A percentile compares a stretch with the other conserved stretches of the same genome.
Evolutionary conservation across 1,284 basidiomycete species (phyloP).

Genomic region (Austroboletus novae-zelandiae): DNA sequence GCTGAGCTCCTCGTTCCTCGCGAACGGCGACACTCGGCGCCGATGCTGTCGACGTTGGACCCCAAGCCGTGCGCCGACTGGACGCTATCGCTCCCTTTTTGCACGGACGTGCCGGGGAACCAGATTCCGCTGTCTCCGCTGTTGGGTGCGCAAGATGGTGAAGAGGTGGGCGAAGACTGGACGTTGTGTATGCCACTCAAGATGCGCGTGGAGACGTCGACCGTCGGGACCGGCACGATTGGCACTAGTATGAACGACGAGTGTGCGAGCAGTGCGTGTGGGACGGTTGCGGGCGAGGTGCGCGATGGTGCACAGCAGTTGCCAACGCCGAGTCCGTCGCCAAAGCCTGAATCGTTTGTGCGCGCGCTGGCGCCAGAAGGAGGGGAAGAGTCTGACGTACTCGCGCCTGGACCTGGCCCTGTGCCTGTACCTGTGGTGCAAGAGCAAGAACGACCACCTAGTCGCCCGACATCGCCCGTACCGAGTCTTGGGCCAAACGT

Average conservation of each 20-base stretch:
- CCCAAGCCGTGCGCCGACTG: slow-evolving; percentile 19
- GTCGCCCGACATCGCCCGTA: slow-evolving; percentile 11
- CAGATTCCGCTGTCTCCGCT: slow-evolving; percentile 17
- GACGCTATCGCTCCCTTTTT: slow-evolving; percentile 34
- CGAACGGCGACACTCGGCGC: slow-evolving; percentile 33
- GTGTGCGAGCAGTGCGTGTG: slow-evolving; percentile 1
- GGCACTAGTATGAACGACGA: background rate
- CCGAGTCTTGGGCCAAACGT: slow-evolving; percentile 27
- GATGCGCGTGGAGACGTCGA: slow-evolving; percentile 2
- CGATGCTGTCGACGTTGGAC: slow-evolving; percentile 19
- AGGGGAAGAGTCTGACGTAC: background rate
- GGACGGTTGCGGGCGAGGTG: background rate
- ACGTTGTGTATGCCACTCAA: slow-evolving; percentile 34
- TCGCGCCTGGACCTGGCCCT: background rate
- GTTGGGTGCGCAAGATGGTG: background rate
- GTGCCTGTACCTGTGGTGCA: background rate
- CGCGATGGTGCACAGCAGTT: slow-evolving; percentile 7
- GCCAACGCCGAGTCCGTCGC: slow-evolving; percentile 27
- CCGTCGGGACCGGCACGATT: background rate
- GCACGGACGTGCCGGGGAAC: slow-evolving; percentile 25
- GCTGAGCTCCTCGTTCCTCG: slow-evolving; percentile 26
- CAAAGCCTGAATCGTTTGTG: slow-evolving; percentile 1
- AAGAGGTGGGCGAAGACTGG: slow-evolving; percentile 24
- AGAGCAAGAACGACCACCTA: background rate
- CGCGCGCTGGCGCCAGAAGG: slow-evolving; percentile 10